Evolutionary conservation across 2,329 filamentous ascomycete species (phyloP).

Genomic region (Paraphaeosphaeria sporulosa): DNA sequence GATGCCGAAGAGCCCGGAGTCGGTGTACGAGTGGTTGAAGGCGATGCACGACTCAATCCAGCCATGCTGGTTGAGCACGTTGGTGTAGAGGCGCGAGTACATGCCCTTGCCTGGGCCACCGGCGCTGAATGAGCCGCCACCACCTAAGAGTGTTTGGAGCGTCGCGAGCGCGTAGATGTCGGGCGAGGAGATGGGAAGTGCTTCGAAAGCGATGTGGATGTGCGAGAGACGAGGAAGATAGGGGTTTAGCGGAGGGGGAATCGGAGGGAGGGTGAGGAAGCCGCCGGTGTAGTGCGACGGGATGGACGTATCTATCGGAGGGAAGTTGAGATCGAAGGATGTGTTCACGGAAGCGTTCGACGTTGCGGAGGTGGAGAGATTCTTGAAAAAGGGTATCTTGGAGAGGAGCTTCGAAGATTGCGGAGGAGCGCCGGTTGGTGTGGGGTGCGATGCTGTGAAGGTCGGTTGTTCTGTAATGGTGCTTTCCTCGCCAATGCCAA

Average conservation of each 20-base stretch:
- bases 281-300: slow-evolving; percentile 91
- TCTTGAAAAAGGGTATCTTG: slow-evolving; percentile 89
- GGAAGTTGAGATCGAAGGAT: slow-evolving; percentile 57
- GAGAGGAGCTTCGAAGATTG: slow-evolving; percentile 75
- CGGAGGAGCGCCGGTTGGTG: slow-evolving; percentile 49
- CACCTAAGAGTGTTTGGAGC: slow-evolving; percentile 92
- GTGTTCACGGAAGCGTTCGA: slow-evolving; percentile 62
- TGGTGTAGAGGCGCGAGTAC: slow-evolving; percentile 97
- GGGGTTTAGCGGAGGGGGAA: slow-evolving; percentile 79
- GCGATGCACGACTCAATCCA: slow-evolving; percentile 97
- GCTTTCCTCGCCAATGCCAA: slow-evolving; percentile 39
- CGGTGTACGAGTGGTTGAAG: slow-evolving; percentile 97
- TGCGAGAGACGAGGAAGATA: slow-evolving; percentile 83
- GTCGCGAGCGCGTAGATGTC: slow-evolving; percentile 98
- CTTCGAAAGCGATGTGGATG: slow-evolving; percentile 95
- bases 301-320: slow-evolving; percentile 64
- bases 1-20: slow-evolving; percentile 95
- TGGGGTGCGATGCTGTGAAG: slow-evolving; percentile 46
- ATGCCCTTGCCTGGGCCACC: slow-evolving; percentile 98
- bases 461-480: slow-evolving; percentile 55
- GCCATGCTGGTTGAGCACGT: slow-evolving; percentile 95
- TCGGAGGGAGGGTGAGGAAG: slow-evolving; percentile 83
- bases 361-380: slow-evolving; percentile 77
- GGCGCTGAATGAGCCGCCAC: slow-evolving; percentile 94
- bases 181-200: slow-evolving; percentile 84